phyloP scores from a whole-genome alignment of 2,329 filamentous ascomycete genomes.

The Macrophomina phaseolina region DNA sequence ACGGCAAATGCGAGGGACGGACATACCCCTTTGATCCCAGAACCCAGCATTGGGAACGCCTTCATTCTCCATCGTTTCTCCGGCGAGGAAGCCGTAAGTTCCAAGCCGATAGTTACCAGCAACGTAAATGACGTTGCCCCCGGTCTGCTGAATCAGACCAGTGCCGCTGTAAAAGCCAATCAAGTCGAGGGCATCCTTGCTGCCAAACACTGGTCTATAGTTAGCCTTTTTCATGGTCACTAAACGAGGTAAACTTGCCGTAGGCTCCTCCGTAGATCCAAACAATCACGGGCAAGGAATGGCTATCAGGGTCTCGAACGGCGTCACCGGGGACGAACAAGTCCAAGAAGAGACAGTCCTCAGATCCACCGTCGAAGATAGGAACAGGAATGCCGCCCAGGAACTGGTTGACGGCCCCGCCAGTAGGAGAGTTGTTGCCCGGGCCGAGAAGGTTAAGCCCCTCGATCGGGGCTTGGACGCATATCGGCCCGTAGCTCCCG shows the following conservation, averaged over 20 bases:
- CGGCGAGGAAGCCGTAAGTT: slow-evolving; percentile 56
- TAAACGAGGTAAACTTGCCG: background rate
- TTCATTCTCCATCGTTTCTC: slow-evolving; percentile 51
- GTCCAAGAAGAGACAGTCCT: slow-evolving; percentile 26
- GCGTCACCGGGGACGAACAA: slow-evolving; percentile 25
- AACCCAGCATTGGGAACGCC: slow-evolving; percentile 53
- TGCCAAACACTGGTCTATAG: slow-evolving; percentile 4
- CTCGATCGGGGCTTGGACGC: slow-evolving; percentile 22
- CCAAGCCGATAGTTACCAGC: slow-evolving; percentile 51
- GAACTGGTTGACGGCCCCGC: slow-evolving; percentile 23
- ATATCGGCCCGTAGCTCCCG: slow-evolving; percentile 27
- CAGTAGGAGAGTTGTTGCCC: slow-evolving; percentile 25
- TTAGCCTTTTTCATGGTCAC: background rate
- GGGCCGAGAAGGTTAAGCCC: slow-evolving; percentile 24
- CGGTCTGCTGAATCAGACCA: slow-evolving; percentile 19
- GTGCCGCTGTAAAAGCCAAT: slow-evolving; percentile 24
- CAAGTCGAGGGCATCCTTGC: slow-evolving; percentile 23
- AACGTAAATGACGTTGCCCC: slow-evolving; percentile 50
- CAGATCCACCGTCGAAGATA: slow-evolving; percentile 15
- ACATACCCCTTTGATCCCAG: slow-evolving; percentile 42
- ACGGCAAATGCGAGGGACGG: too few relatives aligned
- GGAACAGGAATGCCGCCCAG: slow-evolving; percentile 17
- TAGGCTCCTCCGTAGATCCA: slow-evolving; percentile 24
- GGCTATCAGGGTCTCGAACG: slow-evolving; percentile 7
- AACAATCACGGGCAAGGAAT: slow-evolving; percentile 14